These are phyloP conservation scores for Fusarium duplospermum DNA, from an alignment of 2,329 filamentous ascomycete species.

Conservation along the genomic window DNA sequence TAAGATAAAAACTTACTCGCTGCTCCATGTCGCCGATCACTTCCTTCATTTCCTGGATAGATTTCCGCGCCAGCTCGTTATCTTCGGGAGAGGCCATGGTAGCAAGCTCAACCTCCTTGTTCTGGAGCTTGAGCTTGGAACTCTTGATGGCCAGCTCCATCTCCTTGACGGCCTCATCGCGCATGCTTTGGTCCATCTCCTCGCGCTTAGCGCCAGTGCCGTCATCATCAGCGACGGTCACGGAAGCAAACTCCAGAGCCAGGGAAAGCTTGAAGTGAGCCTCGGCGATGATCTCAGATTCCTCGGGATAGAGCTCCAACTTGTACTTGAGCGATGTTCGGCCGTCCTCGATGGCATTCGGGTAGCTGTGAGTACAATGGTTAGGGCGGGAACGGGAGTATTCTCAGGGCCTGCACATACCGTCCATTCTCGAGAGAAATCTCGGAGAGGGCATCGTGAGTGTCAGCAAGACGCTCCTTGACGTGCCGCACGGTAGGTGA, in stretches of 20 bases:
- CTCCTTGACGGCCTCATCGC: constrained; percentile 77
- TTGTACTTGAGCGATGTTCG: constrained; percentile 83
- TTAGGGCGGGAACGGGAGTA: neutral
- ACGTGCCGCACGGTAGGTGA: constrained; percentile 65
- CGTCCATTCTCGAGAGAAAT: constrained; percentile 97
- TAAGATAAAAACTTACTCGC: constrained; percentile 62
- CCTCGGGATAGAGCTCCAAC: constrained; percentile 79
- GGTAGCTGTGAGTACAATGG: constrained; percentile 66
- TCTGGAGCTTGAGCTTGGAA: constrained; percentile 76
- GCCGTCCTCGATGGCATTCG: constrained; percentile 86
- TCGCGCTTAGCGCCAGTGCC: constrained; percentile 59
- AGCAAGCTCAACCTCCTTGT: constrained; percentile 74
- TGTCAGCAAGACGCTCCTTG: constrained; percentile 90
- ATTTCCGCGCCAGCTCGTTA: constrained; percentile 70
- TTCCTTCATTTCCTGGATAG: constrained; percentile 80
- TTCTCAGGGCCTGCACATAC: constrained; percentile 49
- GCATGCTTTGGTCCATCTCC: constrained; percentile 74
- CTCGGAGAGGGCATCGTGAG: constrained; percentile 92
- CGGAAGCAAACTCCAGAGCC: constrained; percentile 91
- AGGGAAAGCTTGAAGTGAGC: constrained; percentile 97
- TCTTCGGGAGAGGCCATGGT: constrained; percentile 74
- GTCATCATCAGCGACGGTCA: constrained; percentile 69
- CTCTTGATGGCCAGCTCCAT: constrained; percentile 80
- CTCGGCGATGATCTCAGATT: constrained; percentile 89
- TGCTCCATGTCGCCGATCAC: constrained; percentile 84